These are phyloP conservation scores for Aquilaria agallochum DNA, from an alignment of 441 rosid genomes.

Conservation along the genomic window DNA sequence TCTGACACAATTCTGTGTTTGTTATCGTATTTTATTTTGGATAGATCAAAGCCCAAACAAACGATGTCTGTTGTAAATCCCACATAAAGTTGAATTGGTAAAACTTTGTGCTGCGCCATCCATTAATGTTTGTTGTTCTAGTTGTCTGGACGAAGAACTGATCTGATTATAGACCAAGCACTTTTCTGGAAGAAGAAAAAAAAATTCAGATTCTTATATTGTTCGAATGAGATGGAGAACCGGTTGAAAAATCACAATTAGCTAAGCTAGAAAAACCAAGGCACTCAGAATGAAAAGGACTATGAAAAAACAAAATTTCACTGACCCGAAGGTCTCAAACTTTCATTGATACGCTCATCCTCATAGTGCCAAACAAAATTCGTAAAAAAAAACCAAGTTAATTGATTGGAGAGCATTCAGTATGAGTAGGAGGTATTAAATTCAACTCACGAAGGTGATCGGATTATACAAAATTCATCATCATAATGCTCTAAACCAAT, in stretches of 20 bases:
- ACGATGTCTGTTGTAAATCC: too few species aligned
- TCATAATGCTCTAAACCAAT: constrained; percentile 17
- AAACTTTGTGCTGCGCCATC: too few species aligned
- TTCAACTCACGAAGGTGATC: constrained; percentile 22
- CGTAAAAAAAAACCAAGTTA: background rate
- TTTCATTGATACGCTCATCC: background rate
- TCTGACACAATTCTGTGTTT: too few species aligned
- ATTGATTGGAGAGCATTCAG: constrained; percentile 18
- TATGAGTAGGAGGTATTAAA: constrained; percentile 32
- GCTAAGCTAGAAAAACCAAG: background rate
- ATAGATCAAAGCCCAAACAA: too few species aligned
- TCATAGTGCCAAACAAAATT: constrained; percentile 1
- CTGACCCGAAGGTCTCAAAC: background rate
- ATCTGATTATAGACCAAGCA: too few species aligned
- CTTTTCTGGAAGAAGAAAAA: too few species aligned
- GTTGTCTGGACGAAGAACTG: too few species aligned
- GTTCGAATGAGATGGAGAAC: too few species aligned
- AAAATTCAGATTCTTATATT: too few species aligned
- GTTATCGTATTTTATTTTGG: too few species aligned
- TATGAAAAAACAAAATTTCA: background rate
- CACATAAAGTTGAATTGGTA: too few species aligned
- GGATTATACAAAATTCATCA: constrained; percentile 16
- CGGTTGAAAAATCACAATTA: background rate
- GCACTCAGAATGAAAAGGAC: constrained; percentile 21
- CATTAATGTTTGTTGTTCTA: too few species aligned